These are phyloP conservation scores for Leptographium flavum DNA, from an alignment of 2,329 filamentous ascomycete species.

Conservation along the genomic window DNA sequence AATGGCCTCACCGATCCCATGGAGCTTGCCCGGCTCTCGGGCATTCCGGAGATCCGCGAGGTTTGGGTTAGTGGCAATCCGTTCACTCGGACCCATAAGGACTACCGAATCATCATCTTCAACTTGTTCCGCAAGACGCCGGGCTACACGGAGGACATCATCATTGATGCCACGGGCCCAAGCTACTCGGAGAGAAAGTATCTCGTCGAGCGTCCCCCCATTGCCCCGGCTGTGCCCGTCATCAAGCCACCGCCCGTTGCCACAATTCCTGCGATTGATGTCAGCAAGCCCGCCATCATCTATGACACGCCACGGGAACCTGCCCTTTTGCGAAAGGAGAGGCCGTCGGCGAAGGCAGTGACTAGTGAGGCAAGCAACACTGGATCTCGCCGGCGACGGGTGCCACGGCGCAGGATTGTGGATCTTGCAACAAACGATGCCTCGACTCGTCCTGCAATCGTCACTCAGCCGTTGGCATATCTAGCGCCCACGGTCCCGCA, in stretches of 20 bases:
- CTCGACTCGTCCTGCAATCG: background rate
- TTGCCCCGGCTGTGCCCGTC: conserved; percentile 63
- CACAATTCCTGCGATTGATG: conserved; percentile 47
- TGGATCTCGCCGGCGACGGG: conserved; percentile 45
- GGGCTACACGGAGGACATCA: conserved; percentile 78
- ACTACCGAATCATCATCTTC: conserved; percentile 83
- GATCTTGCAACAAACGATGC: conserved; percentile 43
- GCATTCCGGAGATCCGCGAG: conserved; percentile 81
- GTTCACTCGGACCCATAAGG: conserved; percentile 73
- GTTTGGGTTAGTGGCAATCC: conserved; percentile 89
- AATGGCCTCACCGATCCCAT: conserved; percentile 84
- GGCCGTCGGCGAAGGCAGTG: conserved; percentile 34
- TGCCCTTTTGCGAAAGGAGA: conserved; percentile 43
- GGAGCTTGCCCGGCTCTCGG: conserved; percentile 77
- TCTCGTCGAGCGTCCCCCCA: conserved; percentile 66
- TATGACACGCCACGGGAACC: conserved; percentile 36
- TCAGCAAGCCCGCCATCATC: conserved; percentile 52
- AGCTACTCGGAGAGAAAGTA: conserved; percentile 76
- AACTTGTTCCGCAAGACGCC: conserved; percentile 86
- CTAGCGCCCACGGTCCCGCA: conserved; percentile 7
- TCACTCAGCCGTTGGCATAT: conserved; percentile 5
- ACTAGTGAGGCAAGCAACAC: conserved; percentile 44
- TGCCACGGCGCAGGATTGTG: conserved; percentile 48
- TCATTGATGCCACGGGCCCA: conserved; percentile 74
- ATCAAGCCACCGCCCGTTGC: conserved; percentile 49